Percentiles rank a stretch among this genome's conserved stretches.
phyloP scores from a whole-genome alignment of 352 stramenopile species.

The Globisporangium heterothallicum region DNA sequence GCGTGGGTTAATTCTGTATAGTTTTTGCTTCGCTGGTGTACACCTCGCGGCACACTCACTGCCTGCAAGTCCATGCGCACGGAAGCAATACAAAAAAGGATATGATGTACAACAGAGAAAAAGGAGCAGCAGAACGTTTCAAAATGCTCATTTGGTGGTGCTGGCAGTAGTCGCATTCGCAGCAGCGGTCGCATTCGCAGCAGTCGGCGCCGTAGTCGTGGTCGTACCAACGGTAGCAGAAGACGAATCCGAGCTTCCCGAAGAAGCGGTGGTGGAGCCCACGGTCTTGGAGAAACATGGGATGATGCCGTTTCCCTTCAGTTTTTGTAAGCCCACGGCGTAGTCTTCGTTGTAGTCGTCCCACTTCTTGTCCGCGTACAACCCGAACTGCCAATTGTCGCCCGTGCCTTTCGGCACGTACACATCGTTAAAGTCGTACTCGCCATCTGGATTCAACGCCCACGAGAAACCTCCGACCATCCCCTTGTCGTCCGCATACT shows the following conservation, averaged over 20 bases:
- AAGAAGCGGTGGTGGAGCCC: constrained; percentile 21
- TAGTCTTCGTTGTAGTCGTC: constrained; percentile 70
- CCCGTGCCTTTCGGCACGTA: constrained; percentile 46
- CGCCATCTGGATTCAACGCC: constrained; percentile 71
- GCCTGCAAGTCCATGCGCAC: too few species aligned
- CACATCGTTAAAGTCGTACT: constrained; percentile 75
- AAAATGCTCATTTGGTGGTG: not conserved
- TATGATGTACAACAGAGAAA: not conserved
- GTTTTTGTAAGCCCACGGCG: constrained; percentile 40
- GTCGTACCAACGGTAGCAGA: constrained; percentile 15
- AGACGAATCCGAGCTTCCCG: constrained; percentile 17
- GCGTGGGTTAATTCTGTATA: not conserved
- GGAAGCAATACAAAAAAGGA: not conserved
- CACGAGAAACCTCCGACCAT: constrained; percentile 79
- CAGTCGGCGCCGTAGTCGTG: constrained; percentile 20
- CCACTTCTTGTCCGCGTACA: constrained; percentile 70
- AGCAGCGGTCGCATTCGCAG: constrained; percentile 12
- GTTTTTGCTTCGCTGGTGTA: not conserved
- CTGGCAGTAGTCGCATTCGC: constrained; percentile 15
- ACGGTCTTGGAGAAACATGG: constrained; percentile 54
- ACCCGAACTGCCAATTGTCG: constrained; percentile 52
- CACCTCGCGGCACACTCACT: too few species aligned
- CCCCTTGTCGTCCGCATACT: constrained; percentile 55
- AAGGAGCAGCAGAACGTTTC: not conserved
- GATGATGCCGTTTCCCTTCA: constrained; percentile 73